phyloP scores from a whole-genome alignment of 1,139 yeast genomes.

The Kodamaea ohmeri region DNA sequence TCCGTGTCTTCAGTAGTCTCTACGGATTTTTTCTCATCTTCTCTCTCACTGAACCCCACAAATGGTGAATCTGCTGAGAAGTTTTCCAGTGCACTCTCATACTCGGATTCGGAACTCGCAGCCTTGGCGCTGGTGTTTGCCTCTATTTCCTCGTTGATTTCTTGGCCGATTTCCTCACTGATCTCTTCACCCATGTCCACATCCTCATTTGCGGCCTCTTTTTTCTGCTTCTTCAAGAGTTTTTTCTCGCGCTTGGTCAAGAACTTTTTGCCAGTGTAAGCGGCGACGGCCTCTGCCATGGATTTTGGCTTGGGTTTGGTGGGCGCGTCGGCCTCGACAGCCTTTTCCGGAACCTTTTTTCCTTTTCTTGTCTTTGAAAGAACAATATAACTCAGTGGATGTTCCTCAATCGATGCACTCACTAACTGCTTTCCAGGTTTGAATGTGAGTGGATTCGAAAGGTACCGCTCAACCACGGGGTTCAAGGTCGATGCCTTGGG shows the following conservation, averaged over 20 bases:
- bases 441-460: slow-evolving; percentile 58
- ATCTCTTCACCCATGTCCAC: slow-evolving; percentile 20
- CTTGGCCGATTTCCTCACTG: slow-evolving; percentile 26
- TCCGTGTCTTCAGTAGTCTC: slow-evolving; percentile 16
- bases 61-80: slow-evolving; percentile 19
- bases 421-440: slow-evolving; percentile 43
- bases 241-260: slow-evolving; percentile 39
- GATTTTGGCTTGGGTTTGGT: slow-evolving; percentile 40
- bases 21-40: slow-evolving; percentile 7
- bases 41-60: slow-evolving; percentile 16
- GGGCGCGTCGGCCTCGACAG: slow-evolving; percentile 8
- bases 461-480: slow-evolving; percentile 56
- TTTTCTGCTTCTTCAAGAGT: slow-evolving; percentile 21
- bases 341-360: slow-evolving; percentile 1
- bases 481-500: slow-evolving; percentile 17
- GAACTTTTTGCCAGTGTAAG: slow-evolving; percentile 54
- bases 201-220: slow-evolving; percentile 15
- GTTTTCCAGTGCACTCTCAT: slow-evolving; percentile 34
- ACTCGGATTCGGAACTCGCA: slow-evolving; percentile 17
- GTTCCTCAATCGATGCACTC: slow-evolving; percentile 26
- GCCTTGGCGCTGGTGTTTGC: too few relatives aligned
- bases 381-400: slow-evolving; percentile 42
- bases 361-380: slow-evolving; percentile 24
- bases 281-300: slow-evolving; percentile 62
- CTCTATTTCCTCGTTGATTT: slow-evolving; percentile 11